phyloP scores from a whole-genome alignment of 2,329 filamentous ascomycete species.

The Xylariaceae sp. region DNA sequence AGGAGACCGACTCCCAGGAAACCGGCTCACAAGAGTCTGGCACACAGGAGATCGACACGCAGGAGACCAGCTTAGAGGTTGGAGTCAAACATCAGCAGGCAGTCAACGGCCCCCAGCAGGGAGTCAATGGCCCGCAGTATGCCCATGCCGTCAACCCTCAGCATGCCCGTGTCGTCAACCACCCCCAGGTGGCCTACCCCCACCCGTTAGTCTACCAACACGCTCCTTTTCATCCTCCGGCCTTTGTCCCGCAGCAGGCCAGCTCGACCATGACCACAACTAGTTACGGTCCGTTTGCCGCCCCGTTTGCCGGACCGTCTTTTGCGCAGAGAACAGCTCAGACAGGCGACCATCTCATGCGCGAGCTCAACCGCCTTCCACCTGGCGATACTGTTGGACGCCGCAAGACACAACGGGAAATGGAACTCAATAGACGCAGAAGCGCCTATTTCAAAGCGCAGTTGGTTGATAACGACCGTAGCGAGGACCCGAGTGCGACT shows the following conservation, averaged over 20 bases:
- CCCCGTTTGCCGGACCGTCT: conserved; percentile 18
- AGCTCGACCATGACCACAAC: not conserved
- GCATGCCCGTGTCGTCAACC: no score
- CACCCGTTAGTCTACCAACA: no score
- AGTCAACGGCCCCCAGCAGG: no score
- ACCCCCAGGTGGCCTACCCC: no score
- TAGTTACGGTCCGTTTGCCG: not conserved
- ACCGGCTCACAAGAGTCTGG: no score
- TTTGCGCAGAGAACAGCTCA: conserved; percentile 32
- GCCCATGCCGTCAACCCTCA: no score
- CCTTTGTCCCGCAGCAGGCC: conserved; percentile 14
- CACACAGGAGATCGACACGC: no score
- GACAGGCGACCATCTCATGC: conserved; percentile 34
- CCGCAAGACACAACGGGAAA: conserved; percentile 31
- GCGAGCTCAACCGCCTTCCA: conserved; percentile 36
- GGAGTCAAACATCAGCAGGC: no score
- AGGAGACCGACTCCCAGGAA: no score
- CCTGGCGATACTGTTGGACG: conserved; percentile 35
- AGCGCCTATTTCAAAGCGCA: conserved; percentile 44
- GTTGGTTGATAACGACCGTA: conserved; percentile 34
- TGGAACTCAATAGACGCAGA: conserved; percentile 33
- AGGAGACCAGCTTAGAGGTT: no score
- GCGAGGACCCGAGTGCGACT: conserved; percentile 36
- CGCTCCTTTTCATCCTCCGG: conserved; percentile 16
- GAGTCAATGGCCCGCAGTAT: no score